A percentile compares a stretch with the other conserved stretches of the same genome.
phyloP scores from a whole-genome alignment of 75 land plant species.

The Cunninghamia lanceolata region DNA sequence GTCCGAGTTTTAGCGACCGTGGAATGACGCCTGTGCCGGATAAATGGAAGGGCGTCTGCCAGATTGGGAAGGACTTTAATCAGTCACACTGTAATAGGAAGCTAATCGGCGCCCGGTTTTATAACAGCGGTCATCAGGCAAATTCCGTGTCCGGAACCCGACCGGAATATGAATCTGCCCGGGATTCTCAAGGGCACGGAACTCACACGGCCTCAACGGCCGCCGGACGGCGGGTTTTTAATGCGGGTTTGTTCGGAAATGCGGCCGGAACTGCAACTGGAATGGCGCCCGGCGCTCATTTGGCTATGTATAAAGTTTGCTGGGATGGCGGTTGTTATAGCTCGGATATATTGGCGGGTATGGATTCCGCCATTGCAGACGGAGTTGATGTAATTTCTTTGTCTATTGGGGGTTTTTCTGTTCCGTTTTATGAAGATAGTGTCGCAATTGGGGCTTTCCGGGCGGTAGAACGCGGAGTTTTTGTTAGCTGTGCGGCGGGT shows the following conservation, averaged over 20 bases:
- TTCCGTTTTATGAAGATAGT: constrained; percentile 33
- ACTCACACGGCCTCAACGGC: constrained; percentile 50
- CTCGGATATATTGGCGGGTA: constrained; percentile 52
- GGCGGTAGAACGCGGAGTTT: constrained; percentile 32
- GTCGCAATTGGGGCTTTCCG: constrained; percentile 61
- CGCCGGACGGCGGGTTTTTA: constrained; percentile 25
- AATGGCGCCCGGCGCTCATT: constrained; percentile 37
- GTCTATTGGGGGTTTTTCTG: constrained; percentile 37
- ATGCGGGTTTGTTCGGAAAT: constrained; percentile 26
- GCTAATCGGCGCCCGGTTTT: constrained; percentile 53
- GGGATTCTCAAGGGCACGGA: constrained; percentile 47
- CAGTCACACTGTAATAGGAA: constrained; percentile 42
- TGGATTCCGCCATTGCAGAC: constrained; percentile 41
- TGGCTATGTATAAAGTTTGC: constrained; percentile 48
- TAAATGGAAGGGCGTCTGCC: constrained; percentile 51
- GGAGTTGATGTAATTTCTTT: constrained; percentile 43
- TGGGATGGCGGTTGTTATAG: constrained; percentile 49
- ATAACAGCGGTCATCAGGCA: constrained; percentile 18
- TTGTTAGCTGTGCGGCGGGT: constrained; percentile 47
- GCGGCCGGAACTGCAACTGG: constrained; percentile 35
- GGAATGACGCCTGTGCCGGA: constrained; percentile 36
- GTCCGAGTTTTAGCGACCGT: constrained; percentile 45
- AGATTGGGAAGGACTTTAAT: constrained; percentile 29
- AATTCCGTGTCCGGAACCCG: neutral
- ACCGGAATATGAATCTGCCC: constrained; percentile 15